Evolutionary conservation across 2,329 filamentous ascomycete genomes (phyloP).

Genomic region (Xylaria digitata): DNA sequence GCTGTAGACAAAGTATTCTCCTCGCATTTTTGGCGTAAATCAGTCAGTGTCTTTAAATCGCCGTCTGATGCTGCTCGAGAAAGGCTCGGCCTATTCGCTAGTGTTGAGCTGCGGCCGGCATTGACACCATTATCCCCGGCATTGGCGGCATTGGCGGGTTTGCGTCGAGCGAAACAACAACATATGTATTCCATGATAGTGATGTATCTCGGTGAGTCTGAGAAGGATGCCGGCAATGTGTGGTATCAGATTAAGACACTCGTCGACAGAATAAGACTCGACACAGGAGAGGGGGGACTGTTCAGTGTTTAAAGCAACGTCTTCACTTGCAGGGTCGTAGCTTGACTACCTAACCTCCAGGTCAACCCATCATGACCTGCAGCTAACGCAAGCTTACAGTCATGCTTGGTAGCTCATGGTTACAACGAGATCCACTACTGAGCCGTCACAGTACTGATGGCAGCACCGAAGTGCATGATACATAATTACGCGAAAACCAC

Average conservation of each 20-base stretch:
- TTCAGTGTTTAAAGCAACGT: constrained; percentile 25
- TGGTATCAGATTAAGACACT: constrained; percentile 4
- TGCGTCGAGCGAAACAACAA: constrained; percentile 31
- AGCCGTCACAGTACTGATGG: neutral
- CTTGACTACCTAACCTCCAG: constrained; percentile 21
- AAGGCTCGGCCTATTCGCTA: neutral
- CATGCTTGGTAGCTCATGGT: constrained; percentile 14
- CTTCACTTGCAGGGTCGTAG: constrained; percentile 16
- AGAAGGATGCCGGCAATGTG: neutral
- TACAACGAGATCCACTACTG: constrained; percentile 21
- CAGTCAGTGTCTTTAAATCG: constrained; percentile 28
- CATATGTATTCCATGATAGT: constrained; percentile 28
- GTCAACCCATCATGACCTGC: constrained; percentile 24
- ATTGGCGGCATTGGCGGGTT: constrained; percentile 3
- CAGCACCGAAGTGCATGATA: constrained; percentile 12
- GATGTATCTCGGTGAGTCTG: neutral
- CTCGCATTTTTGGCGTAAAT: constrained; percentile 37
- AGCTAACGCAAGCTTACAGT: constrained; percentile 21
- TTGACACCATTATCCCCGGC: neutral
- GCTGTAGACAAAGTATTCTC: constrained; percentile 33
- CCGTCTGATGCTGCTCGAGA: constrained; percentile 12
- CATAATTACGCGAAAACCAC: constrained; percentile 7
- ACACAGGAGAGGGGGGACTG: constrained; percentile 15
- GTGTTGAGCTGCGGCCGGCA: neutral
- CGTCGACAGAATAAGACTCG: constrained; percentile 14